Evolutionary conservation across 441 rosid species (phyloP), one percentile per base, ranked within the genome.

Genomic region (Macaranga tanarius): DNA sequence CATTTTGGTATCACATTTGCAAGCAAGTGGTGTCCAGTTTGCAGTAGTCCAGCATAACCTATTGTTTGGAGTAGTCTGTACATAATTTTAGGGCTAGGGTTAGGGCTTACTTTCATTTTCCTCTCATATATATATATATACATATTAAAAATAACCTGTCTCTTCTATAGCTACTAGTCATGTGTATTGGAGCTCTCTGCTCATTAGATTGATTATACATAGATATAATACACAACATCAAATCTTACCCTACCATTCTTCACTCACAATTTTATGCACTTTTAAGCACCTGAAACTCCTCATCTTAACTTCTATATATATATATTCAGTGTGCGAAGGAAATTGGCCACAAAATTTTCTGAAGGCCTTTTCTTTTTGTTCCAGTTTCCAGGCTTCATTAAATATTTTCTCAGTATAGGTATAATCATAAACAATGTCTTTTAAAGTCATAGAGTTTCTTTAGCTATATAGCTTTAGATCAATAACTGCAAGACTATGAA

Each of bases 31-130:
- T 67, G 73, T 67, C 59, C 73, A 70, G 76, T 75, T 45, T 62
- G 42, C 80, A 73, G 73, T 65, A 31, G 19, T 67, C 77, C 80
- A 67, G 77, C 83, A 75, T 72, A 81, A 70, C 80, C 84, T 78
- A 75, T 68, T 69, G 62, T 71, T 79, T 52, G 38, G 40, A 19
- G 23, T 73, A 64, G 52, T 62, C 73, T 69, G 45, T 65, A 25
- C 28, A 28, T 34, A 25, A 55, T 60, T 66, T 75, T 69, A 71
- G 79, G 74, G 62, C 52, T 82, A 78, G 84, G 73, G 68, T 72
- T 69, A 71, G 69, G 70, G 66, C 61, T 65, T 61, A 34, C 73
- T 64, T 48, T 42, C 44, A 28, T 51, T 11, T 67, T 65, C 51
- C 22, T 59, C 55, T 71, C 38, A 48, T 64, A 31, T 31, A 31